phyloP scores from a whole-genome alignment of 768 basidiomycete species.

The Clavaria fumosa region DNA sequence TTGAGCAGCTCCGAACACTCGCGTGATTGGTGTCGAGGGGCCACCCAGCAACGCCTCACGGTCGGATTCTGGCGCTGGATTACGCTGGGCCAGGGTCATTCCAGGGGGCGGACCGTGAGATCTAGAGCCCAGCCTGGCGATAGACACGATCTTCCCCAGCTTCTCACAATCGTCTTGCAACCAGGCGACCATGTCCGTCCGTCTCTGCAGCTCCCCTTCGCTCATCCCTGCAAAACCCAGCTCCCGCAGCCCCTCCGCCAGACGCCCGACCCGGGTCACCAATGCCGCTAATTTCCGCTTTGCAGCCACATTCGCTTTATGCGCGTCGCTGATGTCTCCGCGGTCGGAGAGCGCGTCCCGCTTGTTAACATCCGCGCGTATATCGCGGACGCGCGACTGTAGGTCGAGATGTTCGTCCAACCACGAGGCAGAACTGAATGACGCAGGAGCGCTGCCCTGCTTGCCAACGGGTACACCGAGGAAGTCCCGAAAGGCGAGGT shows the following conservation, averaged over 20 bases:
- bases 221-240: conserved; percentile 60
- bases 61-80: conserved; percentile 37
- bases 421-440: conserved; percentile 72
- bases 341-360: conserved; percentile 72
- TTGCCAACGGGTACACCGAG: conserved; percentile 65
- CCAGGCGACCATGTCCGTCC: conserved; percentile 78
- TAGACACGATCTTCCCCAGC: conserved; percentile 71
- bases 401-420: conserved; percentile 77
- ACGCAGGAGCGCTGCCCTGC: conserved; percentile 26
- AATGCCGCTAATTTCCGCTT: conserved; percentile 73
- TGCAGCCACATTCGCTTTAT: conserved; percentile 68
- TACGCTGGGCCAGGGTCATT: conserved; percentile 18
- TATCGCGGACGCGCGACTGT: conserved; percentile 58
- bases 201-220: conserved; percentile 81
- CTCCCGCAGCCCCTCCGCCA: conserved; percentile 53
- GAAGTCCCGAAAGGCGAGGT: conserved; percentile 71
- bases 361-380: conserved; percentile 76
- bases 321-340: conserved; percentile 58
- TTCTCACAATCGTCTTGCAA: conserved; percentile 87
- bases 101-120: conserved; percentile 14
- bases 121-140: conserved; percentile 42
- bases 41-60: conserved; percentile 49
- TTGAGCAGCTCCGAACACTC: conserved; percentile 62
- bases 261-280: conserved; percentile 53
- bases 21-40: conserved; percentile 32